Evolutionary conservation across 2,329 filamentous ascomycete species (phyloP), one percentile per base, ranked within the genome.

Genomic region (Colletotrichum somersetense): DNA sequence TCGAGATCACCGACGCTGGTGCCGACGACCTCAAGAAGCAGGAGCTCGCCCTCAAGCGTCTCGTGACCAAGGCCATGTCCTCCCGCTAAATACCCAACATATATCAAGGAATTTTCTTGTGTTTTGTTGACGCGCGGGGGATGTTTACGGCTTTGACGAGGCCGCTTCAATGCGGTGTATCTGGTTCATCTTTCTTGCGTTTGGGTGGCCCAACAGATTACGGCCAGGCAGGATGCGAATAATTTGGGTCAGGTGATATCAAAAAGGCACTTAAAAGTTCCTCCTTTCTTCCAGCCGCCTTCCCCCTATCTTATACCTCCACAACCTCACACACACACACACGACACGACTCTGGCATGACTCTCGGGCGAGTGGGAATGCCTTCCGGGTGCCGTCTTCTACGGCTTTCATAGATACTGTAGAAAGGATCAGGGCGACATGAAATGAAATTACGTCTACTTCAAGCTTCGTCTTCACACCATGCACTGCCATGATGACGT

Each of bases 21-120:
- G 93, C 95, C 74, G 97, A 99, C 79, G 96, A 99, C 83, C 89
- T 99, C 79, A 98, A 97, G 94, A 98, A 98, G 94, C 97, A 98
- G 92, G 96, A 99, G 90, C 89, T 99, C 77, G 95, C 95, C 74
- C 91, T 99, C 76, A 99, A 98, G 94, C 91, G 96, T 81, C 91
- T 97, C 78, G 95, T 99, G 80, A 99, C 96, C 86, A 99, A 98
- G 93, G 95, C 93, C 80, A 97, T 97, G 94, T 91, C 94, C 76
- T 95, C 94, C 81, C 92, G 94, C 85, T 97, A 95, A 91, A 81
- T 66, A 33, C 44, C 65, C 14, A 62, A 57, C 50, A 56, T 42
- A 62, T 38, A 48, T 20, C 23, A 57, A 69, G 62, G 68, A 64
- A 44, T 50, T 30, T 53, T 38, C 53, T 64, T 46, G 44, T 58